A percentile compares a stretch with the other conserved stretches of the same genome.
Evolutionary conservation across 2,329 filamentous ascomycete genomes (phyloP).

Genomic region (Fusarium subglutinans): DNA sequence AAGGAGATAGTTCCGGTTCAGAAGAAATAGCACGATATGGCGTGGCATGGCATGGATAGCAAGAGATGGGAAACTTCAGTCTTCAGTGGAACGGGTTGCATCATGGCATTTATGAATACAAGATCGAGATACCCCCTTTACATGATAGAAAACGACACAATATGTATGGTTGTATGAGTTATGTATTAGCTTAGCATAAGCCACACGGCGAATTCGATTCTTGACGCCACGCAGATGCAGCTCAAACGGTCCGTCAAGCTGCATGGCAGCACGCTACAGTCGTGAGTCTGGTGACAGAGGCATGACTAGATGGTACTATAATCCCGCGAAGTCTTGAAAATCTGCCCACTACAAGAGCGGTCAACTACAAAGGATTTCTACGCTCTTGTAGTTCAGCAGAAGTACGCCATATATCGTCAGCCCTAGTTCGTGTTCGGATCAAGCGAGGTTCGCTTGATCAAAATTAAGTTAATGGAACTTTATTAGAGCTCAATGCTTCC

Average conservation of each 20-base stretch:
- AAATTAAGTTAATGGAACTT: not conserved
- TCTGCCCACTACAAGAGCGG: conserved; percentile 19
- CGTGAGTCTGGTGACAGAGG: not conserved
- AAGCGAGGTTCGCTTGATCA: not conserved
- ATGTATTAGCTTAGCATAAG: not conserved
- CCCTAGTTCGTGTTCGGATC: conserved; percentile 2
- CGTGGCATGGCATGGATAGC: not conserved
- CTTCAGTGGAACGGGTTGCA: not conserved
- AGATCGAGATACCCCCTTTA: conserved; percentile 35
- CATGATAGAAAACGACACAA: conserved; percentile 6
- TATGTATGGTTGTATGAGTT: not conserved
- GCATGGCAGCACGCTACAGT: not conserved
- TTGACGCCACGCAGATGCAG: conserved; percentile 10
- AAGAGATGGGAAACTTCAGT: conserved; percentile 5
- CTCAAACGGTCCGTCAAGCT: not conserved
- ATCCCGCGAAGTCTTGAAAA: not conserved
- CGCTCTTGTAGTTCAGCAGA: not conserved
- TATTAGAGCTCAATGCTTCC: not conserved
- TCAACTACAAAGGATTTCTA: not conserved
- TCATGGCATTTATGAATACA: conserved; percentile 25
- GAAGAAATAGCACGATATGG: not conserved
- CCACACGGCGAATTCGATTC: not conserved
- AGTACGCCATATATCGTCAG: not conserved
- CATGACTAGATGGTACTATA: conserved; percentile 6
- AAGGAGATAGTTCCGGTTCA: conserved; percentile 26